A percentile compares a stretch with the other conserved stretches of the same genome.
Evolutionary conservation across 2,329 filamentous ascomycete species (phyloP).

Genomic region (Colletotrichum sp.): DNA sequence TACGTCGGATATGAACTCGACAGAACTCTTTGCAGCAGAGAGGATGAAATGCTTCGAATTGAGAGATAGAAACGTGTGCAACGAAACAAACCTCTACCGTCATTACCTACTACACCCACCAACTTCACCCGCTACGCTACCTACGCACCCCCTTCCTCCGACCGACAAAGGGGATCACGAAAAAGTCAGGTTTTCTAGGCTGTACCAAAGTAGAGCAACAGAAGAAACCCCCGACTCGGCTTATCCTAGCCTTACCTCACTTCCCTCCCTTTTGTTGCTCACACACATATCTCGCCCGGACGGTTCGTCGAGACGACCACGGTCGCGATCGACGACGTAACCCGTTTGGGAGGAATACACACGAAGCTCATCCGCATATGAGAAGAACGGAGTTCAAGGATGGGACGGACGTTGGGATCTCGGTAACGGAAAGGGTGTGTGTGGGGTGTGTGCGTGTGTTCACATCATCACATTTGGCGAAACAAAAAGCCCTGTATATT

Average conservation of each 20-base stretch:
- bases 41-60: neutral
- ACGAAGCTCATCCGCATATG: neutral
- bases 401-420: neutral
- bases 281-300: neutral
- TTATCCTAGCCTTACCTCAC: neutral
- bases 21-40: neutral
- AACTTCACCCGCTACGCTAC: neutral
- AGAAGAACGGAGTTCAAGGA: neutral
- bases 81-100: neutral
- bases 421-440: neutral
- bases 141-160: neutral
- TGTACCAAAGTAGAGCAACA: neutral
- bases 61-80: neutral
- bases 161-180: neutral
- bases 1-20: neutral
- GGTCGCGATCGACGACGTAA: neutral
- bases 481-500: constrained; percentile 10
- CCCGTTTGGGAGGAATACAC: neutral
- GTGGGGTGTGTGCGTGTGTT: neutral
- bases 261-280: neutral
- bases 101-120: neutral
- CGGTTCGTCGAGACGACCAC: neutral
- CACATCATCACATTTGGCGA: neutral
- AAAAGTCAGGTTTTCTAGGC: neutral
- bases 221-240: neutral